Conservation (phyloP, 1,139 yeast genomes). For the Petasospora fabianii region DNA sequence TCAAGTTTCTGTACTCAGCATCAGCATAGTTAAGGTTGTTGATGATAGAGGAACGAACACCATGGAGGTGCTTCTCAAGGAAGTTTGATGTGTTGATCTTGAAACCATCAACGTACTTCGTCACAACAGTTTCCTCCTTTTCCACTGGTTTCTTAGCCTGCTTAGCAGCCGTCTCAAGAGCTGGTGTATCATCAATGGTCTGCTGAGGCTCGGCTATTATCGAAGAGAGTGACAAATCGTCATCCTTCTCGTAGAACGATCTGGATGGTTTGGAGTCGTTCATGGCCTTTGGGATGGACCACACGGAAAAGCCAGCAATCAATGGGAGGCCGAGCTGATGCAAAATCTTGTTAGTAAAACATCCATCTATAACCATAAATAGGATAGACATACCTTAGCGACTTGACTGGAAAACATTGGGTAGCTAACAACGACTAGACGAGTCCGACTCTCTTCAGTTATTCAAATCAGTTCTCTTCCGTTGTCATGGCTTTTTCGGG, state of each 20-base stretch:
- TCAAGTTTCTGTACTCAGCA: slow-evolving; percentile 26
- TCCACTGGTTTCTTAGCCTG: slow-evolving; percentile 5
- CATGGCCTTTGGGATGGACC: slow-evolving; percentile 10
- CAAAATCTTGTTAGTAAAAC: background rate
- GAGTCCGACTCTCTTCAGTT: no score
- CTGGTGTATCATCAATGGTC: slow-evolving; percentile 7
- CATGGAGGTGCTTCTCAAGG: slow-evolving; percentile 21
- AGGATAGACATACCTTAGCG: slow-evolving; percentile 5
- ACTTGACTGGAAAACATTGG: slow-evolving; percentile 3
- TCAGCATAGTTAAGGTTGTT: slow-evolving; percentile 17
- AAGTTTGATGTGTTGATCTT: slow-evolving; percentile 23
- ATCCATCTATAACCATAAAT: no score
- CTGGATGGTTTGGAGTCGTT: slow-evolving; percentile 19
- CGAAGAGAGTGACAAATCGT: slow-evolving; percentile 18
- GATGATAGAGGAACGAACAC: slow-evolving; percentile 17
- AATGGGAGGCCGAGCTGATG: slow-evolving; percentile 8
- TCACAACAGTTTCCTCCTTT: slow-evolving; percentile 13
- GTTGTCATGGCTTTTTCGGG: no score
- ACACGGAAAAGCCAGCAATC: slow-evolving; percentile 7
- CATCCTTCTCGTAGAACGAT: slow-evolving; percentile 24
- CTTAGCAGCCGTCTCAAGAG: slow-evolving; percentile 2
- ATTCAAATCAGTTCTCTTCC: no score
- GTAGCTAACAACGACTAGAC: no score
- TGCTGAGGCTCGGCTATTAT: slow-evolving; percentile 8
- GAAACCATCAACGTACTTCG: slow-evolving; percentile 24